Evolutionary conservation across 2,329 filamentous ascomycete species (phyloP), one percentile per base, ranked within the genome.

Genomic region (Fusarium sp.): DNA sequence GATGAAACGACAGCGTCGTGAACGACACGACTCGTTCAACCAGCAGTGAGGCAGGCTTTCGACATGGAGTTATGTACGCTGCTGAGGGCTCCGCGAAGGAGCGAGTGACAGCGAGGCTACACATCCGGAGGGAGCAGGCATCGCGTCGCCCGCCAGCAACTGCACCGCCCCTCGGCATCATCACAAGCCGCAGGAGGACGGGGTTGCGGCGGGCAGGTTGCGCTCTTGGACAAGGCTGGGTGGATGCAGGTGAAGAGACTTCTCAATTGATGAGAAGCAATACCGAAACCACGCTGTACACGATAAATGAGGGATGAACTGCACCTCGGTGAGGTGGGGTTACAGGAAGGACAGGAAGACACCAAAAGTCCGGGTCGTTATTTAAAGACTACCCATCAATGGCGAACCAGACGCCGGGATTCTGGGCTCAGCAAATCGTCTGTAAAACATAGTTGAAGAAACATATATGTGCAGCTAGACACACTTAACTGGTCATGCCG

Each of bases 21-120:
- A 58, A 41, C 18, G 48, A 51, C 48, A 34, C 34, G 18, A 60
- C 41, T 64, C 58, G 56, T 48, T 51, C 48, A 60, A 47, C 57
- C 60, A 54, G 37, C 65, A 60, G 34, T 59, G 34, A 30, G 39
- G 51, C 66, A 60, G 23, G 46, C 55, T 62, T 56, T 36, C 10
- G 54, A 40, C n/a, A 68, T 48, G 48, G 47, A 44, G 43, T 12
- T 44, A 34, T 15, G 53, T 37, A 44, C 34, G 58, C 58, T 40
- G 50, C 57, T 62, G 40, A 61, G 13, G 52, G 56, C 60, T 70
- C 58, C 55, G 34, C 28, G 55, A 58, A 61, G 28, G 51, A 68
- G 70, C 57, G 30, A 59, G 55, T 59, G 65, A 67, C 54, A 63
- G 59, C 56, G 56, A 72, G 62, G 65, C 70, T 59, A 66, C 40